Evolutionary conservation across 768 basidiomycete species (phyloP).

Genomic region (Gloeostereum incarnatum): DNA sequence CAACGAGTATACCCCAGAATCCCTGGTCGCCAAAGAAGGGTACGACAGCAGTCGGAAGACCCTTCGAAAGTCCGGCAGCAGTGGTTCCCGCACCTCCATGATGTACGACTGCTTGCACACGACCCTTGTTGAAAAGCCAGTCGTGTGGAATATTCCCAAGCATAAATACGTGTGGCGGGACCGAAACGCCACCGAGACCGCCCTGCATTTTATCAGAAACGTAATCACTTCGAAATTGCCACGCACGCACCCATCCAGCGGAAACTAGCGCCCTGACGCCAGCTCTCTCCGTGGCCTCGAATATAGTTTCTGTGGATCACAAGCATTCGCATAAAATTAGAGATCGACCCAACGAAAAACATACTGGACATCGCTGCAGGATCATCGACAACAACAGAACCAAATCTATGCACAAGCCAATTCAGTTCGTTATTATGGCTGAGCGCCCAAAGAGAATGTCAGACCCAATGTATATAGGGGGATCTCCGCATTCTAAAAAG

Average conservation of each 20-base stretch:
- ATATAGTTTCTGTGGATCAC: conserved; percentile 54
- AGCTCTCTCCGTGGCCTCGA: conserved; percentile 45
- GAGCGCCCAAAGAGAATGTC: conserved; percentile 3
- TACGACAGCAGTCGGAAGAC: conserved; percentile 50
- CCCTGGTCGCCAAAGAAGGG: conserved; percentile 63
- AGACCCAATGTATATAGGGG: conserved; percentile 55
- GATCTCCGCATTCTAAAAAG: conserved; percentile 37
- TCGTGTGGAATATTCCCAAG: conserved; percentile 63
- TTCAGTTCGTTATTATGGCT: neutral
- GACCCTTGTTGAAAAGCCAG: conserved; percentile 50
- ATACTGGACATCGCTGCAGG: conserved; percentile 40
- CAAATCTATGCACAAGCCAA: conserved; percentile 30
- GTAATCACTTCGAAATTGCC: neutral
- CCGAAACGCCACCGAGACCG: conserved; percentile 39
- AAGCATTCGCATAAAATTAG: neutral
- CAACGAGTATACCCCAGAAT: conserved; percentile 33
- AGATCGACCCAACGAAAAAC: conserved; percentile 5
- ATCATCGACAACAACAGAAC: conserved; percentile 52
- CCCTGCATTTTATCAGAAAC: conserved; percentile 22
- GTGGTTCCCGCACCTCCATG: conserved; percentile 64
- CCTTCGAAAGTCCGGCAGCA: conserved; percentile 50
- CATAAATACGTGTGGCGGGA: conserved; percentile 50
- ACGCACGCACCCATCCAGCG: conserved; percentile 44
- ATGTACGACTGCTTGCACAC: conserved; percentile 52
- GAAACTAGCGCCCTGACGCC: conserved; percentile 54